These are phyloP conservation scores for Bauhinia variegata DNA, from an alignment of 306 rosid genomes.

Conservation along the genomic window DNA sequence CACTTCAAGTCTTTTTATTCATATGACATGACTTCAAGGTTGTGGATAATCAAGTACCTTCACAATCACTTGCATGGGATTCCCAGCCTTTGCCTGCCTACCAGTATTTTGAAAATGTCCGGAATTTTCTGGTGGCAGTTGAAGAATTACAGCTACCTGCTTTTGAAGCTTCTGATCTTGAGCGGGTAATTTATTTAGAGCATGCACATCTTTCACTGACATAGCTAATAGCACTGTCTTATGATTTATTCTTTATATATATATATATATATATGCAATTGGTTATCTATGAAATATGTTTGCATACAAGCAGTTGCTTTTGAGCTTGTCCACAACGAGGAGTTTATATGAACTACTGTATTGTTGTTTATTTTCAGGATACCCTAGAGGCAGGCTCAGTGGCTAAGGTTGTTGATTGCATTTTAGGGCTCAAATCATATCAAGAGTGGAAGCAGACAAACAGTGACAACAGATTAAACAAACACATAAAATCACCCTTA, in stretches of 20 bases:
- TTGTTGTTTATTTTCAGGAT: constrained; percentile 58
- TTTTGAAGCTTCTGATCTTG: constrained; percentile 94
- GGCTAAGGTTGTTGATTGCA: constrained; percentile 80
- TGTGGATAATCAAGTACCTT: constrained; percentile 69
- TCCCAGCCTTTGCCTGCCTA: constrained; percentile 86
- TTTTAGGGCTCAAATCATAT: constrained; percentile 72
- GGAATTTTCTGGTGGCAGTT: constrained; percentile 78
- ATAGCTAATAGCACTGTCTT: constrained; percentile 4
- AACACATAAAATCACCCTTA: constrained; percentile 69
- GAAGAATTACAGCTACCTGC: constrained; percentile 78
- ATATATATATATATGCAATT: constrained; percentile 16
- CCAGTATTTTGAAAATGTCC: constrained; percentile 92
- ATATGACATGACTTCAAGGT: constrained; percentile 52
- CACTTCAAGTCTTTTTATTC: neutral
- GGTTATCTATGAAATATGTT: neutral
- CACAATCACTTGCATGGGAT: constrained; percentile 61
- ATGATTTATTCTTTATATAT: too few species aligned
- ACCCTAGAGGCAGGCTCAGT: constrained; percentile 69
- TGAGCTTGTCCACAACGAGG: constrained; percentile 1
- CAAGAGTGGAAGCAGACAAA: constrained; percentile 65
- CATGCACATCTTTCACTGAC: neutral
- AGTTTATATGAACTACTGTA: constrained; percentile 17
- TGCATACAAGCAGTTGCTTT: neutral
- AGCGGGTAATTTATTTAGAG: constrained; percentile 57
- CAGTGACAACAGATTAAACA: constrained; percentile 54